Evolutionary conservation across 345 rosid genomes (phyloP).

Genomic region (Syzygium aromaticum): DNA sequence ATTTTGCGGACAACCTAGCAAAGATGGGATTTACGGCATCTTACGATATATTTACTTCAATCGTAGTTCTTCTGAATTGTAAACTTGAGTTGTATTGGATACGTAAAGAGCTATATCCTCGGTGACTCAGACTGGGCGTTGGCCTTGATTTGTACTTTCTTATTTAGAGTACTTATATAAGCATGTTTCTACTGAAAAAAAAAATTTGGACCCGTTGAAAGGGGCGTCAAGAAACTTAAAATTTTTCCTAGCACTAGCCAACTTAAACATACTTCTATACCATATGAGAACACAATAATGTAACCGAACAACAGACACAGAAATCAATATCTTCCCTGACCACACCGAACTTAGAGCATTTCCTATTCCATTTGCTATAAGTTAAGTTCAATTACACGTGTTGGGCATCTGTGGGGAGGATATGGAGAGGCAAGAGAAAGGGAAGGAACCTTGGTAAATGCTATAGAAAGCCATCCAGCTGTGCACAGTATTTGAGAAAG

Average conservation of each 20-base stretch:
- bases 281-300: not conserved
- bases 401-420: not conserved
- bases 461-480: constrained; percentile 14
- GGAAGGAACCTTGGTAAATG: constrained; percentile 7
- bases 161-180: not conserved
- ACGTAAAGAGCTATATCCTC: not conserved
- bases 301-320: not conserved
- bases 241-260: not conserved
- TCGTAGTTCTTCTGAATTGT: not conserved
- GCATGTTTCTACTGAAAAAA: not conserved
- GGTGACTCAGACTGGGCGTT: not conserved
- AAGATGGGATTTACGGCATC: not conserved
- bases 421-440: not conserved
- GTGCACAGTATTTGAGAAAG: constrained; percentile 1
- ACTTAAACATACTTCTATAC: not conserved
- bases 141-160: not conserved
- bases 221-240: not conserved
- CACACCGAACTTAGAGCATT: not conserved
- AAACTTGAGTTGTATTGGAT: not conserved
- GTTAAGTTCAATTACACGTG: not conserved
- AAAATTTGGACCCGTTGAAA: not conserved
- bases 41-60: not conserved
- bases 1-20: not conserved
- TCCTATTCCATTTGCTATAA: not conserved
- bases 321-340: not conserved